Percentiles rank a stretch among this genome's conserved stretches.
phyloP scores from a whole-genome alignment of 176 grass and related monocot genomes.

The Carex cristatella region DNA sequence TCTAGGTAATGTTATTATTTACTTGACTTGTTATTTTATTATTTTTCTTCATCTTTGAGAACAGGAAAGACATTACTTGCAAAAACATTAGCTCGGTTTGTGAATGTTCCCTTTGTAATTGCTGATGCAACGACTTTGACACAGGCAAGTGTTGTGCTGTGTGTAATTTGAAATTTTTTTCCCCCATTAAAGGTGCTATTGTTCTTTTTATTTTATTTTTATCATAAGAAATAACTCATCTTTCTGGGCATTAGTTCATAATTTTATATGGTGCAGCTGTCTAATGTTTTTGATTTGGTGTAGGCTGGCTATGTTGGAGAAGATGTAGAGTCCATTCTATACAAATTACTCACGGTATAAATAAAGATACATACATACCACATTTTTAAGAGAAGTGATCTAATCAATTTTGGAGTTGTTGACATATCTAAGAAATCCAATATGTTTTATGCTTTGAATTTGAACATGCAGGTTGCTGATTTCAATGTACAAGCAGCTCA shows the following conservation, averaged over 20 bases:
- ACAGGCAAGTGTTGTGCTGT: slow-evolving; percentile 56
- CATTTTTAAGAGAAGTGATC: not conserved
- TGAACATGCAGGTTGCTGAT: slow-evolving; percentile 75
- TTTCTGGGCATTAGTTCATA: not conserved
- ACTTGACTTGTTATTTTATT: slow-evolving; percentile 17
- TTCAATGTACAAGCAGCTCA: slow-evolving; percentile 99
- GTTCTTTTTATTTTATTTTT: not conserved
- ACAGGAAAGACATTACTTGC: slow-evolving; percentile 99
- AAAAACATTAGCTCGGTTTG: slow-evolving; percentile 98
- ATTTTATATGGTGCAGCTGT: not conserved
- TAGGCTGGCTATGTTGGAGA: slow-evolving; percentile 99
- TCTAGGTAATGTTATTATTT: not conserved
- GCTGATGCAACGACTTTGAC: slow-evolving; percentile 98
- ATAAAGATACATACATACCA: not conserved
- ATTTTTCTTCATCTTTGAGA: slow-evolving; percentile 26
- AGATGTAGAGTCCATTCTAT: slow-evolving; percentile 98
- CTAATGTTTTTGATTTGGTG: slow-evolving; percentile 31
- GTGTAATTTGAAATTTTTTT: not conserved
- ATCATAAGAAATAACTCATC: not conserved
- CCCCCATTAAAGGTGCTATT: not conserved
- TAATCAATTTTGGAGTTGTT: not conserved
- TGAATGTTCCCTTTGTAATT: slow-evolving; percentile 99
- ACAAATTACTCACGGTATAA: slow-evolving; percentile 88
- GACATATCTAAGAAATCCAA: not conserved
- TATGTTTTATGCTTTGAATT: not conserved